Conservation (phyloP, 192 early-diverging fungal genomes). For the Coemansia sp. region DNA sequence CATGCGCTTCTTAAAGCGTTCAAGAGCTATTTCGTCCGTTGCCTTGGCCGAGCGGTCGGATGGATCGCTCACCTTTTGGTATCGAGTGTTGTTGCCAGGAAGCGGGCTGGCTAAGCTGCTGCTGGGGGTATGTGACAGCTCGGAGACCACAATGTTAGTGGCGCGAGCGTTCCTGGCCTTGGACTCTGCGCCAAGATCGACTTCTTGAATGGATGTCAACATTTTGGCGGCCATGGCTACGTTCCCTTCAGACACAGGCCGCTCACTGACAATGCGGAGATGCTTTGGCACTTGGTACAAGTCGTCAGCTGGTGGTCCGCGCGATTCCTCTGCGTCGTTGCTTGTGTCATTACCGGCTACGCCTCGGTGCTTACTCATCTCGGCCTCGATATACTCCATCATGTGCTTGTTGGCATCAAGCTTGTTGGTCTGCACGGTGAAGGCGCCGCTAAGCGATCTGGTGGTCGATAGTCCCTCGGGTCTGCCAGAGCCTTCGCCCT, state of each 20-base stretch:
- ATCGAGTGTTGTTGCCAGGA: constrained; percentile 24
- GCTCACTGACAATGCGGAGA: constrained; percentile 55
- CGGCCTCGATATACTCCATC: constrained; percentile 83
- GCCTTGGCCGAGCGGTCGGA: constrained; percentile 69
- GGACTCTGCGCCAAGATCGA: constrained; percentile 80
- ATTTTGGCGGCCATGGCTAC: constrained; percentile 83
- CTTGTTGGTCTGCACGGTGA: constrained; percentile 71
- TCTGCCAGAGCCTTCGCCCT: not conserved
- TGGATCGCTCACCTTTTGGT: constrained; percentile 21
- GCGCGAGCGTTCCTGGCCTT: constrained; percentile 69
- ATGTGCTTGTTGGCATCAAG: constrained; percentile 81
- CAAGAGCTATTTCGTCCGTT: constrained; percentile 78
- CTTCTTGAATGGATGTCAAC: constrained; percentile 89
- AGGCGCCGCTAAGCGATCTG: constrained; percentile 59
- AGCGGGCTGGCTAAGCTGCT: constrained; percentile 7
- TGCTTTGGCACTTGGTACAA: constrained; percentile 69
- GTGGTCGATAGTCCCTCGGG: constrained; percentile 13
- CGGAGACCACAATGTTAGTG: constrained; percentile 60
- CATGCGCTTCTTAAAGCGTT: constrained; percentile 83
- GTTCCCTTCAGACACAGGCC: constrained; percentile 78
- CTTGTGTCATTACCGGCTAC: not conserved
- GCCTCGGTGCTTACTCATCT: constrained; percentile 49
- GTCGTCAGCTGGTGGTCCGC: constrained; percentile 48
- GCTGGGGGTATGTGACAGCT: constrained; percentile 3
- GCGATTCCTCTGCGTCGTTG: constrained; percentile 12